Conservation (phyloP, 805 yeast genomes). For the Suhomyces tanzawaensis region DNA sequence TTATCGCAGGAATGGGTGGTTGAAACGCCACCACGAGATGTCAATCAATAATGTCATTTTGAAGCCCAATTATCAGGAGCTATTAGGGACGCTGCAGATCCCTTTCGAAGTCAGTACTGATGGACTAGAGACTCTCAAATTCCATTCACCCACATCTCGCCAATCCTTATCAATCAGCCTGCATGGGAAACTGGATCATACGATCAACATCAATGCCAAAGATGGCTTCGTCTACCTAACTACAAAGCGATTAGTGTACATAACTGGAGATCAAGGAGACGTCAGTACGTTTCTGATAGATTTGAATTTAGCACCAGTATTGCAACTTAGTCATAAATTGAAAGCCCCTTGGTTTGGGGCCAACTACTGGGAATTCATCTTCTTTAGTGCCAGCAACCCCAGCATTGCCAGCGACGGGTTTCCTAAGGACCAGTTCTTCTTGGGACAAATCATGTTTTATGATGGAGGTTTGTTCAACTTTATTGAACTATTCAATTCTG, state of each 20-base stretch:
- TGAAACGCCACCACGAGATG: slow-evolving; percentile 14
- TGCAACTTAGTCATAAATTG: slow-evolving; percentile 39
- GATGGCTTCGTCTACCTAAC: slow-evolving; percentile 45
- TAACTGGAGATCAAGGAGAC: slow-evolving; percentile 42
- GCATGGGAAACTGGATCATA: slow-evolving; percentile 10
- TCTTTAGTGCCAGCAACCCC: slow-evolving; percentile 31
- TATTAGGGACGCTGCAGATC: slow-evolving; percentile 5
- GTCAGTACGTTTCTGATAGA: slow-evolving; percentile 41
- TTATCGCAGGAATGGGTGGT: neutral
- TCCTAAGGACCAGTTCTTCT: slow-evolving; percentile 37
- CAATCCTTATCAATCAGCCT: slow-evolving; percentile 29
- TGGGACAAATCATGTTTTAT: slow-evolving; percentile 38
- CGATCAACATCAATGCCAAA: slow-evolving; percentile 27
- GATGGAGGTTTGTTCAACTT: slow-evolving; percentile 50
- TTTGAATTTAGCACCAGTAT: slow-evolving; percentile 20
- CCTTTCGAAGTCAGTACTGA: slow-evolving; percentile 21
- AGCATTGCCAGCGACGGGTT: slow-evolving; percentile 40
- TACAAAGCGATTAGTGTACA: slow-evolving; percentile 37
- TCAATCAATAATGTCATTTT: slow-evolving; percentile 27
- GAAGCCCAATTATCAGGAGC: slow-evolving; percentile 12
- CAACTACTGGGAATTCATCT: slow-evolving; percentile 45
- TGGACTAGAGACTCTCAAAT: slow-evolving; percentile 18
- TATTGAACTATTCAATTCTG: slow-evolving; percentile 29
- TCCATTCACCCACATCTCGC: slow-evolving; percentile 17
- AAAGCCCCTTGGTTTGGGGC: slow-evolving; percentile 56